Conservation (phyloP, 1,284 basidiomycete species). For the Neolentinus lepideus region DNA sequence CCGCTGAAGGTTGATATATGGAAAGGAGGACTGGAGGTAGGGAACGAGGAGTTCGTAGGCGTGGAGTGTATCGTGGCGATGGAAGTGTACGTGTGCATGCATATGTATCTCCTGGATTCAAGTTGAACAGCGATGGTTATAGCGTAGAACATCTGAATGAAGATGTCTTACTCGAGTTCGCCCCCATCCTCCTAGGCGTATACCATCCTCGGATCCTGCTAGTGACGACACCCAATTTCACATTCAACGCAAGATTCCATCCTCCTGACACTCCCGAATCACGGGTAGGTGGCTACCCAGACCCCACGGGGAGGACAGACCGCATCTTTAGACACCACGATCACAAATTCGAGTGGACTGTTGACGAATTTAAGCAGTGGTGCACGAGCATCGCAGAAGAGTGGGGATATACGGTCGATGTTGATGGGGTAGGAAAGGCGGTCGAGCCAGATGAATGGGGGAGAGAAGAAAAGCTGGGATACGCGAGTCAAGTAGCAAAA, state of each 20-base stretch:
- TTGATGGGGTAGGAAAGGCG: conserved; percentile 49
- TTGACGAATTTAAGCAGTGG: conserved; percentile 73
- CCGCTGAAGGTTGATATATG: conserved; percentile 67
- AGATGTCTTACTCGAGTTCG: conserved; percentile 66
- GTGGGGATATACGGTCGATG: conserved; percentile 70
- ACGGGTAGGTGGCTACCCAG: conserved; percentile 53
- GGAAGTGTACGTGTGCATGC: conserved; percentile 63
- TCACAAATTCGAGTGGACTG: conserved; percentile 93
- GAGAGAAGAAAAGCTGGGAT: conserved; percentile 55
- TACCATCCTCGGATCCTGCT: conserved; percentile 80
- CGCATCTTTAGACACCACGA: conserved; percentile 76
- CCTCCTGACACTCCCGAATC: conserved; percentile 41
- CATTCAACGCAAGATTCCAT: conserved; percentile 84
- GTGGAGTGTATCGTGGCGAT: conserved; percentile 82
- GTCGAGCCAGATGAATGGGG: conserved; percentile 59
- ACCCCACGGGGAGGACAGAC: conserved; percentile 71
- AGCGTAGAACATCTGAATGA: conserved; percentile 87
- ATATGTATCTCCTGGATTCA: conserved; percentile 1
- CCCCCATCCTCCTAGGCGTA: conserved; percentile 73
- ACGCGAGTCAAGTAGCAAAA: conserved; percentile 67
- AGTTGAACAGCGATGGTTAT: conserved; percentile 5
- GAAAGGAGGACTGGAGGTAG: conserved; percentile 73
- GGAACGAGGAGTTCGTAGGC: conserved; percentile 69
- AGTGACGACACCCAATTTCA: conserved; percentile 86
- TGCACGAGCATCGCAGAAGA: conserved; percentile 52